Conservation (phyloP, 306 rosid species). For the Citrullus amarus region DNA sequence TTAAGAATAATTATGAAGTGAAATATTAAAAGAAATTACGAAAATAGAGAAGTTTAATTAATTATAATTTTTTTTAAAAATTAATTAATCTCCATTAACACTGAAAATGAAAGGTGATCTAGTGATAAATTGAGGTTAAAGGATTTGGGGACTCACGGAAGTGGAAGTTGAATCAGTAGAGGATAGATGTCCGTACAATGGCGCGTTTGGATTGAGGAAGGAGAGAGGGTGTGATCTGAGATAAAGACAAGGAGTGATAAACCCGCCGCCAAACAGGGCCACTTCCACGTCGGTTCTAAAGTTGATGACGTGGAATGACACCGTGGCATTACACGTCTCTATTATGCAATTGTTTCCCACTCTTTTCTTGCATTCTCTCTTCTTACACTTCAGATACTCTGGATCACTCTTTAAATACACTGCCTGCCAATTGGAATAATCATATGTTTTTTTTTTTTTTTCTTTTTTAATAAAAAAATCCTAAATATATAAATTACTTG, state of each 20-base stretch:
- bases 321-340: conserved; percentile 45
- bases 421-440: conserved; percentile 26
- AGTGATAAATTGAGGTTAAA: no score
- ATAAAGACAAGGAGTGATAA: conserved; percentile 40
- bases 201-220: conserved; percentile 51
- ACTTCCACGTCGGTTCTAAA: conserved; percentile 74
- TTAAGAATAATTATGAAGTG: no score
- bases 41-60: no score
- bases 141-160: conserved; percentile 27
- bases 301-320: conserved; percentile 73
- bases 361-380: conserved; percentile 31
- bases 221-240: conserved; percentile 29
- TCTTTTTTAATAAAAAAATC: no score
- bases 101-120: no score
- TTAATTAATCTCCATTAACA: no score
- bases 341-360: conserved; percentile 21
- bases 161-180: conserved; percentile 53
- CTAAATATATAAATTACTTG: no score
- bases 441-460: no score
- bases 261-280: conserved; percentile 61
- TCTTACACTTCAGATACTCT: conserved; percentile 50
- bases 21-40: no score
- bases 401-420: conserved; percentile 44
- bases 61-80: no score
- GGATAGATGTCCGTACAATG: conserved; percentile 63